Percentiles rank a stretch among this genome's conserved stretches.
phyloP scores from a whole-genome alignment of 495 filamentous ascomycete species.

The Penicillium canescens region DNA sequence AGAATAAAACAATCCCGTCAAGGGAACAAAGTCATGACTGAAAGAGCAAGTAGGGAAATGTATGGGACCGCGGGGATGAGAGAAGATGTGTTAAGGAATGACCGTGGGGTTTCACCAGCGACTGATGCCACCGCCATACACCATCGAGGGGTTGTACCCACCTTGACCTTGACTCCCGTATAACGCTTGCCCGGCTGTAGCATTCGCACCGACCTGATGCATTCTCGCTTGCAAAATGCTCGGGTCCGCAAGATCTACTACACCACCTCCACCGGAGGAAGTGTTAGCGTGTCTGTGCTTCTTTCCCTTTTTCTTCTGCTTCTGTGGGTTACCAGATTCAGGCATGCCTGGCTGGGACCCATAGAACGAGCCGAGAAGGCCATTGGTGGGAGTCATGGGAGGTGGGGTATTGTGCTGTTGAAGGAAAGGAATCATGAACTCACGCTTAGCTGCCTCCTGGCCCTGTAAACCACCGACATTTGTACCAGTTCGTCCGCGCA shows the following conservation, averaged over 20 bases:
- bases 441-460: conserved; percentile 90
- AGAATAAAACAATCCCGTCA: conserved; percentile 19
- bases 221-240: conserved; percentile 98
- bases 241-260: conserved; percentile 99
- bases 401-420: conserved; percentile 83
- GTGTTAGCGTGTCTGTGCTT: conserved; percentile 99
- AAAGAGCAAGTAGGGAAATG: conserved; percentile 16
- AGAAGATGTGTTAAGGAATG: conserved; percentile 9
- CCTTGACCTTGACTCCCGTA: conserved; percentile 93
- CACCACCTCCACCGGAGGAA: conserved; percentile 97
- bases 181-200: conserved; percentile 74
- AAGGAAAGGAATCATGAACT: conserved; percentile 84
- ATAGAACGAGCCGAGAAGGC: conserved; percentile 87
- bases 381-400: conserved; percentile 84
- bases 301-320: conserved; percentile 99
- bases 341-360: conserved; percentile 81
- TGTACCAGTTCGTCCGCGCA: conserved; percentile 59
- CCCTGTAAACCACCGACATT: conserved; percentile 60
- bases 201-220: conserved; percentile 76
- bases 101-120: conserved; percentile 62
- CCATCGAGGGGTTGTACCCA: conserved; percentile 91
- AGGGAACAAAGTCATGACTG: conserved; percentile 18
- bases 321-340: conserved; percentile 74
- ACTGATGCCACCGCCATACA: conserved; percentile 77
- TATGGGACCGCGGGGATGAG: conserved; percentile 11